These are phyloP conservation scores for Leccinum pachyderme DNA, from an alignment of 1,284 basidiomycete species.

Conservation along the genomic window DNA sequence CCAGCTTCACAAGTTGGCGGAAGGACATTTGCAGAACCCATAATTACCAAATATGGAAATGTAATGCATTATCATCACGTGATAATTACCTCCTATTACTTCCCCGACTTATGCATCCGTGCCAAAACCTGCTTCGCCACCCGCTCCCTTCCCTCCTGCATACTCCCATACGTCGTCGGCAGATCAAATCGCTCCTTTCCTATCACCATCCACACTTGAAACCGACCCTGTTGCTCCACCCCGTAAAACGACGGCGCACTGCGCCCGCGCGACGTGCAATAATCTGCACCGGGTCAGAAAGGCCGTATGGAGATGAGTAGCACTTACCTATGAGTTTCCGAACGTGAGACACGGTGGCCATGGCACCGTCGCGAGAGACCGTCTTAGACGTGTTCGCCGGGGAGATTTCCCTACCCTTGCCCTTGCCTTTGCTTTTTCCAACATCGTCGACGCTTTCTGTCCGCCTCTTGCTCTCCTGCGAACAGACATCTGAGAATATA, in stretches of 20 bases:
- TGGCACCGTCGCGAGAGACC: slow-evolving; percentile 1
- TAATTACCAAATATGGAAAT: slow-evolving; percentile 17
- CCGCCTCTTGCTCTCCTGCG: not conserved
- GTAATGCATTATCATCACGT: slow-evolving; percentile 5
- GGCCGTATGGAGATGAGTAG: not conserved
- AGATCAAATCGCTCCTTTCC: slow-evolving; percentile 42
- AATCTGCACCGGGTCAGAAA: slow-evolving; percentile 24
- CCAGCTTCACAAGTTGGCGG: slow-evolving; percentile 9
- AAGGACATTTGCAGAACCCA: slow-evolving; percentile 22
- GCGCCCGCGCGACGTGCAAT: slow-evolving; percentile 29
- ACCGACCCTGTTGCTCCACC: slow-evolving; percentile 23
- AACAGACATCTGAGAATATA: not conserved
- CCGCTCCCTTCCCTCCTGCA: slow-evolving; percentile 38
- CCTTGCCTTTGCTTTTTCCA: slow-evolving; percentile 4
- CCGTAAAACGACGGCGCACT: slow-evolving; percentile 36
- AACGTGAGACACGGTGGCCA: slow-evolving; percentile 22
- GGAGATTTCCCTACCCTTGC: slow-evolving; percentile 5
- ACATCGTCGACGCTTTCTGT: not conserved
- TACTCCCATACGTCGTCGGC: slow-evolving; percentile 33
- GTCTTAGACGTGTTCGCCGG: not conserved
- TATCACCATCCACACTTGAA: slow-evolving; percentile 44
- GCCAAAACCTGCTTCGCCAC: slow-evolving; percentile 42
- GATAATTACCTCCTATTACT: not conserved
- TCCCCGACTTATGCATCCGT: slow-evolving; percentile 21
- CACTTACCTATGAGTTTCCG: slow-evolving; percentile 27